Base-by-base conservation (phyloP, 306 rosid species). In the Boehmeria nivea region DNA sequence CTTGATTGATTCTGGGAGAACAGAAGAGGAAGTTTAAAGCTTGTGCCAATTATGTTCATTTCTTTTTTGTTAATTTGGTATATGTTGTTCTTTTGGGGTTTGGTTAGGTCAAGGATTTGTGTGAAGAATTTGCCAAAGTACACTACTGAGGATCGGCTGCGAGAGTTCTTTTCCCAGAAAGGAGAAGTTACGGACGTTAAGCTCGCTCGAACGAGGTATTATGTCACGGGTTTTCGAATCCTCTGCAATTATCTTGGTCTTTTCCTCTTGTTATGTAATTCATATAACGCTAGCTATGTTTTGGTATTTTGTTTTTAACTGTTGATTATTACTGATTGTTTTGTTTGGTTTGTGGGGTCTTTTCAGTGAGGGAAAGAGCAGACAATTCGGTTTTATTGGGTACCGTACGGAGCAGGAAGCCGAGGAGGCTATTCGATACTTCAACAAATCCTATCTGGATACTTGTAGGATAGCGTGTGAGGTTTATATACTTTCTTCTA, bases 131-230 rank as follows among this genome's bases (percentile, higher is more conserved):
- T 87, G 48, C 95, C 96, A 1, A 84, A 82, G 57, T 37, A 80
- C 48, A 77, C 61, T 27, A 59, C 20, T 0, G 99, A 87, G 51
- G 83, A 81, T 49, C 76, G 72, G 16, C 84, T 87, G 10, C 74
- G 74, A 43, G 81, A 85, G 8, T 19, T 72, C 8, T 91, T 87
- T 67, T 84, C 93, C 23, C 62, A 64, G 76, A 84, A 82, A 64
- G 98, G 98, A 64, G 89, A 87, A 72, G 61, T 82, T 48, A 91
- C 98, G 0, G 96, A 91, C 51, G 83, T 73, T 19, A 84, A 78
- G 85, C 87, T 91, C 26, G 75, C 75, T 78, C 89, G 95, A 15
- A 91, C 89, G 51, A 78, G 65, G 95, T 87, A 83, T 61, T 61
- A 55, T 63, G 57, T n/a, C 28, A 10, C 12, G 2, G 11, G 28